A percentile compares a stretch with the other conserved stretches of the same genome.
These are phyloP conservation scores for Darksidea phi DNA, from an alignment of 495 filamentous ascomycete species.

Conservation along the genomic window DNA sequence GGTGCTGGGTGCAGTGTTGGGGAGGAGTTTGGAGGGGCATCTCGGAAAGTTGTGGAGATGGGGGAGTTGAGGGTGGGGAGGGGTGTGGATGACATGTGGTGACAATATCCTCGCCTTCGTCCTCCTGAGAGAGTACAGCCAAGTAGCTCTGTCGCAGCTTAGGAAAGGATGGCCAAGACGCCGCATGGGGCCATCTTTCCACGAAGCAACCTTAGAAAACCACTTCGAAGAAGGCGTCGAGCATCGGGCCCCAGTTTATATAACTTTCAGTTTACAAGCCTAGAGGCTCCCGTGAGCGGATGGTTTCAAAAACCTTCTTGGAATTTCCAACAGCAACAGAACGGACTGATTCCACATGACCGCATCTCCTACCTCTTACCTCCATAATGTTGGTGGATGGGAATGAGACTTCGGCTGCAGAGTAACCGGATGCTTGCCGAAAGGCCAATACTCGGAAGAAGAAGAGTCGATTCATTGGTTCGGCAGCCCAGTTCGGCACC, in stretches of 20 bases:
- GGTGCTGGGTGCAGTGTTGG: too few relatives aligned
- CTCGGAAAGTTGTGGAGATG: too few relatives aligned
- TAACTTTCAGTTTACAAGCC: not conserved
- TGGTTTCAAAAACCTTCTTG: not conserved
- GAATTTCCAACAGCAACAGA: not conserved
- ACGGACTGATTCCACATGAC: conserved; percentile 1
- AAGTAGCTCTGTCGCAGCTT: not conserved
- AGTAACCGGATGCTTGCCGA: not conserved
- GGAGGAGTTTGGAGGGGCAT: too few relatives aligned
- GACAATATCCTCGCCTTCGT: not conserved
- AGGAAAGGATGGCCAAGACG: not conserved
- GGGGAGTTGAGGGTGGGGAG: too few relatives aligned
- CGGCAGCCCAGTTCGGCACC: conserved; percentile 5
- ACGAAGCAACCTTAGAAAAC: not conserved
- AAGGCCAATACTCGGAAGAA: not conserved
- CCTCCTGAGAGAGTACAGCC: not conserved
- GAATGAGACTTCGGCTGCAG: not conserved
- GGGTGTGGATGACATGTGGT: too few relatives aligned
- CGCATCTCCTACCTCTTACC: not conserved
- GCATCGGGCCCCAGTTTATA: not conserved
- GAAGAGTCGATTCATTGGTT: not conserved
- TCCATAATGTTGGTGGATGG: not conserved
- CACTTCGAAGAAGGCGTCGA: conserved; percentile 8
- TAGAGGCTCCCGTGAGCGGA: not conserved
- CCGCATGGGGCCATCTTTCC: not conserved